A percentile compares a stretch with the other conserved stretches of the same genome.
Conservation (phyloP, 768 basidiomycete genomes). For the Podaxis sp. region DNA sequence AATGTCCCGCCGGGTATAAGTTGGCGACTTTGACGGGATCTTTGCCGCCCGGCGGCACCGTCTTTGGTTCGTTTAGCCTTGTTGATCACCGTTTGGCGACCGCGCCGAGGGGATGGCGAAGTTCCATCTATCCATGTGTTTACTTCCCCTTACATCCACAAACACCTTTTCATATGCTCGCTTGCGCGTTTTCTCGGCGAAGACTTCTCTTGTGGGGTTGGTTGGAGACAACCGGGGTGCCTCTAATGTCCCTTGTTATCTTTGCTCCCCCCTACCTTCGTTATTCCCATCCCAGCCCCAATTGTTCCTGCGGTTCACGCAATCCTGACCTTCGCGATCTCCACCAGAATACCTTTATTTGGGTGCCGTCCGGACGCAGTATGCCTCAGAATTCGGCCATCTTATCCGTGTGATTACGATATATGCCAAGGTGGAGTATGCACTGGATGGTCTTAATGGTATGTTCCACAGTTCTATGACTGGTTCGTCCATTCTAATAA, state of each 20-base stretch:
- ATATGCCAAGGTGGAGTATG: constrained; percentile 55
- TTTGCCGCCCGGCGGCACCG: constrained; percentile 11
- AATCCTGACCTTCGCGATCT: constrained; percentile 10
- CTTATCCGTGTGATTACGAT: constrained; percentile 66
- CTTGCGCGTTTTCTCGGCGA: background rate
- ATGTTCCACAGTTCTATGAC: constrained; percentile 18
- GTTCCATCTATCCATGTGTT: constrained; percentile 4
- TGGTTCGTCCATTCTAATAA: constrained; percentile 6
- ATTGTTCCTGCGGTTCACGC: constrained; percentile 15
- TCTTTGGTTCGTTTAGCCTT: constrained; percentile 3
- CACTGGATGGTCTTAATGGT: constrained; percentile 51
- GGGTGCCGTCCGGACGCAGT: constrained; percentile 53
- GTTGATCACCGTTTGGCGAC: constrained; percentile 9
- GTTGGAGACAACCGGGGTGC: background rate
- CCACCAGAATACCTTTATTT: constrained; percentile 66
- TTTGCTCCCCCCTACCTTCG: constrained; percentile 13
- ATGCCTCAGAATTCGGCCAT: constrained; percentile 73
- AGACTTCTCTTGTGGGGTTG: background rate
- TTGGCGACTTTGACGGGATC: background rate
- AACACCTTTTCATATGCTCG: background rate
- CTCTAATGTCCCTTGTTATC: background rate
- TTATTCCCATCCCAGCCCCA: constrained; percentile 15
- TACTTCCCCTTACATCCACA: background rate
- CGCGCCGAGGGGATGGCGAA: background rate
- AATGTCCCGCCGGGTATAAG: constrained; percentile 7